Conservation (phyloP, 75 land plant species). For the Picea sitchensis region DNA sequence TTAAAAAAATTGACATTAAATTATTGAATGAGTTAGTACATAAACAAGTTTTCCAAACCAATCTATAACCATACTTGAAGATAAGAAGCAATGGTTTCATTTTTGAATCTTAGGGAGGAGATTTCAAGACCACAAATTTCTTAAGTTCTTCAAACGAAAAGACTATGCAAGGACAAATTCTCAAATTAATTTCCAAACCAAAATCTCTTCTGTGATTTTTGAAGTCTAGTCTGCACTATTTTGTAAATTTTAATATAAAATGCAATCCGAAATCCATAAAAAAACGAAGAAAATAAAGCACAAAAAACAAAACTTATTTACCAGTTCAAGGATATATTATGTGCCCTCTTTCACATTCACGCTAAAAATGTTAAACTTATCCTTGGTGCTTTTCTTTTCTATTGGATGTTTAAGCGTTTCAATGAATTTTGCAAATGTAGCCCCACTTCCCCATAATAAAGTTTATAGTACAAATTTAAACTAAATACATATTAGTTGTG, state of each 20-base stretch:
- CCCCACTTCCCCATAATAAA: not conserved
- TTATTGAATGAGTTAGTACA: not conserved
- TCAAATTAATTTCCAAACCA: not conserved
- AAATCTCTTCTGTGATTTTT: not conserved
- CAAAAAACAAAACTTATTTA: constrained; percentile 19
- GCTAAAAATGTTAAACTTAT: constrained; percentile 93
- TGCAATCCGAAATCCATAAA: not conserved
- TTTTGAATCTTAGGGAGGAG: constrained; percentile 52
- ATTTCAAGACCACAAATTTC: constrained; percentile 13
- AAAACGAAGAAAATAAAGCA: not conserved
- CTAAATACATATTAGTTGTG: no score
- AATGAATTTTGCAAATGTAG: constrained; percentile 46
- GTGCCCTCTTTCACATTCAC: constrained; percentile 75
- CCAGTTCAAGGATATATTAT: constrained; percentile 89
- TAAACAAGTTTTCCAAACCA: not conserved
- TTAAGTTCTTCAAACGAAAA: constrained; percentile 84
- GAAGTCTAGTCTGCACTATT: not conserved
- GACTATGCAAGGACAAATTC: not conserved
- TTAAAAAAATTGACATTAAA: not conserved
- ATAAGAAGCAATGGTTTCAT: constrained; percentile 60
- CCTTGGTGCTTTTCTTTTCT: constrained; percentile 55
- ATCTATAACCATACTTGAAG: constrained; percentile 35
- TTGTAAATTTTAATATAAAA: not conserved
- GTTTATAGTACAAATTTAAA: not conserved
- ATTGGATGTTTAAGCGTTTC: constrained; percentile 27